Evolutionary conservation across 2,329 filamentous ascomycete genomes (phyloP), one percentile per base, ranked within the genome.

Genomic region (Ophiosphaerella korrae): DNA sequence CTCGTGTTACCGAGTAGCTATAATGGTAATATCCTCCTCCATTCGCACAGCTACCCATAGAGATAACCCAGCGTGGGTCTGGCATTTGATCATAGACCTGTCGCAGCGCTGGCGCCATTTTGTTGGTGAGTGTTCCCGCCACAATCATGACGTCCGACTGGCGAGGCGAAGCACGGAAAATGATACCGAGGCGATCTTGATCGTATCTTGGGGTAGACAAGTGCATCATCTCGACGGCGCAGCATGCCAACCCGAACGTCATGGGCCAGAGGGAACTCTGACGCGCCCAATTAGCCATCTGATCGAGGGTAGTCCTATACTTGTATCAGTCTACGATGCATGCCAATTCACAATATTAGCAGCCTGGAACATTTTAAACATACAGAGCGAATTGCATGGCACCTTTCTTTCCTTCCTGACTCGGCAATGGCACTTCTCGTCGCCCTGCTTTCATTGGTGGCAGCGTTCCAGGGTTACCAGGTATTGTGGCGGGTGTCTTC

Each of bases 1-100:
- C 89, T 53, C 89, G 83, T 52, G 88, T 87, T 47, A 92, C 89
- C 64, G 82, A 86, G 77, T 93, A 93, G 74, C 86, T 89, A 78
- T 93, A 92, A 76, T 93, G 89, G 74, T 93, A 92, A 78, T 93
- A 93, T 46, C 89, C 89, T 55, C 89, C 89, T 44, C 89, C 89
- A 74, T 92, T 92, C 53, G 89, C 89, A 74, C 89, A 93, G 67
- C 86, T 89, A 11, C 89, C 89, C 89, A 93, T 93, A 64, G 86
- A 89, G 67, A 88, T 83, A 18, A 93, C 90, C 90, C 90, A 96
- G 70, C 88, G 84, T 23, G 91, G 91, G 29, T 96, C 91, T 26
- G 91, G 90, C 91, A 96, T 96, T 80, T 96, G 92, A 75, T 96
- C 92, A 78, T 96, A 96, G 55, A 95, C 88, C 77, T 94, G 90